These are phyloP conservation scores for Phlegmacium glaucopus DNA, from an alignment of 768 basidiomycete species.

Conservation along the genomic window DNA sequence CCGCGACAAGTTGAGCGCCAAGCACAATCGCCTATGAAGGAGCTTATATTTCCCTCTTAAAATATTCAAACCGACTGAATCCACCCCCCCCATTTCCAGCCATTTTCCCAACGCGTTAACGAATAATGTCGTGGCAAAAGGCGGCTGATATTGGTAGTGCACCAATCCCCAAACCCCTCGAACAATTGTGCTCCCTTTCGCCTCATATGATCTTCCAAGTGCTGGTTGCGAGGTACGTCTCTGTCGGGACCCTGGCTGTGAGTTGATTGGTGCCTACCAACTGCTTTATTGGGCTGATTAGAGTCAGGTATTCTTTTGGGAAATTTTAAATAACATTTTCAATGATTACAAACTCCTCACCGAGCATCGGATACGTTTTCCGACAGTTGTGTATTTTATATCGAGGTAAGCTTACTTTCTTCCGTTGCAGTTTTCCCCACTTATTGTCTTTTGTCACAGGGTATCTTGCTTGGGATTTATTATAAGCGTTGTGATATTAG, in stretches of 20 bases:
- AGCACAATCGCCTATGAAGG: too few relatives aligned
- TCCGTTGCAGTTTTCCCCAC: constrained; percentile 9
- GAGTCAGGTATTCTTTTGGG: constrained; percentile 1
- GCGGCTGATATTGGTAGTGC: too few relatives aligned
- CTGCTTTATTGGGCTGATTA: too few relatives aligned
- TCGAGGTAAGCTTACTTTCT: constrained; percentile 14
- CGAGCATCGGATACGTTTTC: background rate
- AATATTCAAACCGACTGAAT: too few relatives aligned
- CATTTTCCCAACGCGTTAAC: too few relatives aligned
- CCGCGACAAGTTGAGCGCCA: too few relatives aligned
- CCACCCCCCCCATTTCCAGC: too few relatives aligned
- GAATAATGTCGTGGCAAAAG: too few relatives aligned
- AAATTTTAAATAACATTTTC: background rate
- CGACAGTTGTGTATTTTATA: constrained; percentile 20
- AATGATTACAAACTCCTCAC: background rate
- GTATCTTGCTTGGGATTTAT: constrained; percentile 13
- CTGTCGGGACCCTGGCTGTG: constrained; percentile 11
- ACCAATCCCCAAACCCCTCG: constrained; percentile 10
- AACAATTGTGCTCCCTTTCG: constrained; percentile 14
- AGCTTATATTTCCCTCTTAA: too few relatives aligned
- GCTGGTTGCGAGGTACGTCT: constrained; percentile 9
- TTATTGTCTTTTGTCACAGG: constrained; percentile 22
- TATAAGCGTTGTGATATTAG: constrained; percentile 3
- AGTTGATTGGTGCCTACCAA: background rate
- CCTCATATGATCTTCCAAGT: constrained; percentile 11